Conservation (phyloP, 2,329 filamentous ascomycete genomes). For the Pseudopithomyces chartarum region DNA sequence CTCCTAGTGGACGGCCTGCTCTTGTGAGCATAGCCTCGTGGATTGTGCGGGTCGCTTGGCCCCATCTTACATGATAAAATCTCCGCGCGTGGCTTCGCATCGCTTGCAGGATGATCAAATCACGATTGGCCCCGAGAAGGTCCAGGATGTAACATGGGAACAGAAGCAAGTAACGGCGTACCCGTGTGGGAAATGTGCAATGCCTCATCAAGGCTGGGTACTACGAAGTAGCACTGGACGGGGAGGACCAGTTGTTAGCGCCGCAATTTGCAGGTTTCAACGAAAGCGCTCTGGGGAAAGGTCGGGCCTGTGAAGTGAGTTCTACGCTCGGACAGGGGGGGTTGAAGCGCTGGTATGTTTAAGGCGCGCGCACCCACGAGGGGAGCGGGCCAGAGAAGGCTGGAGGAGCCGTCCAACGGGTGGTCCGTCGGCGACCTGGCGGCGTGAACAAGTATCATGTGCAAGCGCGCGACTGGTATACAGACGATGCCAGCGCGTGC, state of each 20-base stretch:
- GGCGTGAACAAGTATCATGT: constrained; percentile 29
- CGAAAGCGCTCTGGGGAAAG: constrained; percentile 17
- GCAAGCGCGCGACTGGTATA: constrained; percentile 45
- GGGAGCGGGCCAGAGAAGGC: constrained; percentile 35
- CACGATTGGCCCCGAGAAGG: constrained; percentile 29
- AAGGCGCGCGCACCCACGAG: constrained; percentile 42
- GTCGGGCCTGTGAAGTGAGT: constrained; percentile 35
- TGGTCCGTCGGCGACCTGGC: constrained; percentile 27
- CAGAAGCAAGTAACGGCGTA: constrained; percentile 26
- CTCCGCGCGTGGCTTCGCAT: constrained; percentile 37
- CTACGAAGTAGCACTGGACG: constrained; percentile 26
- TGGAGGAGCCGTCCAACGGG: constrained; percentile 31
- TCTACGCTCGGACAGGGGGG: constrained; percentile 28
- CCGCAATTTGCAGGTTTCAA: constrained; percentile 39
- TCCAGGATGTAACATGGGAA: constrained; percentile 22
- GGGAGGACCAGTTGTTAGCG: constrained; percentile 34
- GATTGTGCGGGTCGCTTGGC: constrained; percentile 13
- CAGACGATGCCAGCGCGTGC: constrained; percentile 41
- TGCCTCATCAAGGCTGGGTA: constrained; percentile 29
- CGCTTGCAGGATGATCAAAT: constrained; percentile 15
- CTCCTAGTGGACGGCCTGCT: constrained; percentile 15
- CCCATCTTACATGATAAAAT: constrained; percentile 23
- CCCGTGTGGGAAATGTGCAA: constrained; percentile 24
- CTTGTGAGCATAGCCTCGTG: constrained; percentile 21
- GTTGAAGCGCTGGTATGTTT: constrained; percentile 35